These are phyloP conservation scores for Tillandsia fasciculata DNA, from an alignment of 176 grass and related monocot genomes.

Conservation along the genomic window DNA sequence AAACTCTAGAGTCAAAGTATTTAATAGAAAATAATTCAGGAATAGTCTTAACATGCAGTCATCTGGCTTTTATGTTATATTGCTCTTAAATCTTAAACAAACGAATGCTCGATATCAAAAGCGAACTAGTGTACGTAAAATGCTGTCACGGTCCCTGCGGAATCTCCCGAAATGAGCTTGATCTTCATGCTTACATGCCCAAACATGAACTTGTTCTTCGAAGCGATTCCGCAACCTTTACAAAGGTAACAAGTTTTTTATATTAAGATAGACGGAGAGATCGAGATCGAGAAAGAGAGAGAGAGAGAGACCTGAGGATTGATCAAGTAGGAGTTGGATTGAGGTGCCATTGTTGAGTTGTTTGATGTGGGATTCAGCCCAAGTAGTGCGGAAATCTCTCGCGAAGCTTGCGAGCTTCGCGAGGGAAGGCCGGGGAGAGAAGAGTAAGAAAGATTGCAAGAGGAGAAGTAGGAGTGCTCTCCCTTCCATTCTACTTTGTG, in stretches of 20 bases:
- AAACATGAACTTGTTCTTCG: constrained; percentile 32
- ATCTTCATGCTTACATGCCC: constrained; percentile 44
- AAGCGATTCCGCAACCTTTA: constrained; percentile 32
- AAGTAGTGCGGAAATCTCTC: constrained; percentile 25
- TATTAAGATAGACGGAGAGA: neutral
- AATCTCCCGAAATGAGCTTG: constrained; percentile 29
- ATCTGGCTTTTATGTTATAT: neutral
- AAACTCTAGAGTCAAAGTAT: neutral
- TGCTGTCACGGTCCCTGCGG: constrained; percentile 32
- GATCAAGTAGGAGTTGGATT: constrained; percentile 29
- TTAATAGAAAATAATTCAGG: no score
- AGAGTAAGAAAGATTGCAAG: neutral
- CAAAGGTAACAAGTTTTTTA: neutral
- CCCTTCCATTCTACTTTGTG: neutral
- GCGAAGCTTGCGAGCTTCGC: constrained; percentile 25
- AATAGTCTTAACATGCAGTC: no score
- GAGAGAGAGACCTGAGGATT: neutral
- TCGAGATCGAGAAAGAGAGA: neutral
- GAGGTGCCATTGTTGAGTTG: constrained; percentile 4
- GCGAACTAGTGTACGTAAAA: constrained; percentile 17
- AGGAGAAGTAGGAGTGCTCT: neutral
- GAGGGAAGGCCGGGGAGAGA: neutral
- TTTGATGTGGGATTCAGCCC: constrained; percentile 31
- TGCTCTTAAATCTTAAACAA: neutral
- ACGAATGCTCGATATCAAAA: neutral